Percentiles rank a stretch among this genome's conserved stretches.
phyloP scores from a whole-genome alignment of 1,284 basidiomycete genomes.

The Leccinum pallidistipes region DNA sequence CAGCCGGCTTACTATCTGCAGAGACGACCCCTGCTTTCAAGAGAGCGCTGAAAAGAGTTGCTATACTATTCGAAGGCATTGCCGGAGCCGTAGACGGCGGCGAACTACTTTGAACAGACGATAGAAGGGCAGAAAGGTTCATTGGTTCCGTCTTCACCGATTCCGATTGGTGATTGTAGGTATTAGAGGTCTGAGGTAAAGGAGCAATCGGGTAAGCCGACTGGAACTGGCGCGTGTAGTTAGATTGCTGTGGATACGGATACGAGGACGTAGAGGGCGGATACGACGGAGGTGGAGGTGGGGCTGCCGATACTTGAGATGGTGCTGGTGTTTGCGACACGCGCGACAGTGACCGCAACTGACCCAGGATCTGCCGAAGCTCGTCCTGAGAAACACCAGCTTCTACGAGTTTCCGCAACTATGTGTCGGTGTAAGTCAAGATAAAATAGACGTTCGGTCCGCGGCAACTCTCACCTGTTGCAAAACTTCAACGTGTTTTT shows the following conservation, averaged over 20 bases:
- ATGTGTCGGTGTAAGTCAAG: conserved; percentile 6
- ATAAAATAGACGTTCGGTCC: conserved; percentile 1
- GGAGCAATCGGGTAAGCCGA: conserved; percentile 18
- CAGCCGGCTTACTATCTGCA: conserved; percentile 50
- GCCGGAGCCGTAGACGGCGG: conserved; percentile 30
- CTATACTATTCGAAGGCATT: conserved; percentile 45
- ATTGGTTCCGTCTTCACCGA: conserved; percentile 33
- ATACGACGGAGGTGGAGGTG: conserved; percentile 25
- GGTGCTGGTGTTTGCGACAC: conserved; percentile 36
- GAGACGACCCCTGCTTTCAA: conserved; percentile 75
- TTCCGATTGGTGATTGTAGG: conserved; percentile 28
- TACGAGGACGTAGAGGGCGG: conserved; percentile 33
- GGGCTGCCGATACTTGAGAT: conserved; percentile 34
- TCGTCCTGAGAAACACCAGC: conserved; percentile 80
- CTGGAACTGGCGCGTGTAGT: conserved; percentile 25
- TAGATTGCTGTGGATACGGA: conserved; percentile 33
- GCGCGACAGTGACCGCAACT: conserved; percentile 69
- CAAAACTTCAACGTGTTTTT: conserved; percentile 68
- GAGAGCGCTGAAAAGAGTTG: conserved; percentile 63
- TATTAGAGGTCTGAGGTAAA: conserved; percentile 14
- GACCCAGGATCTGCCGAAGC: conserved; percentile 75
- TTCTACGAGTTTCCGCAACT: conserved; percentile 79
- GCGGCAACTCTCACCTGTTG: conserved; percentile 57
- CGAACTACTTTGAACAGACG: conserved; percentile 24
- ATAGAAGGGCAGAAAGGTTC: conserved; percentile 31